Evolutionary conservation across 164 flowering plant genomes (phyloP).

Genomic region (Protea cynaroides): DNA sequence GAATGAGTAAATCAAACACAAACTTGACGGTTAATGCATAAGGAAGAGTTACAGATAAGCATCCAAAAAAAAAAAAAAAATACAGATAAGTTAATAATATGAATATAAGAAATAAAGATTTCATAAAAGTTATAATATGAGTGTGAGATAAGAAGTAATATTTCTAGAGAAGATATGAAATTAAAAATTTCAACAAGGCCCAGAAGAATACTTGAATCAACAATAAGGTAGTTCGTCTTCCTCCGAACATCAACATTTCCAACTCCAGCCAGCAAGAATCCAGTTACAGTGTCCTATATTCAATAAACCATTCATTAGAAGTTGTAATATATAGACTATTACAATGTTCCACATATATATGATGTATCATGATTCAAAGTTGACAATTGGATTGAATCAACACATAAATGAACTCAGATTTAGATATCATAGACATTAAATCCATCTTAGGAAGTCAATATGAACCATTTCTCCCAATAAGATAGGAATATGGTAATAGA

Average conservation of each 20-base stretch:
- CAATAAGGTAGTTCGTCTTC: conserved; percentile 93
- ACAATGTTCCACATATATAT: background rate
- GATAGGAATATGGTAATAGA: background rate
- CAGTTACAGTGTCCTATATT: conserved; percentile 78
- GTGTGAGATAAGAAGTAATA: background rate
- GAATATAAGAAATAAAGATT: too few species aligned
- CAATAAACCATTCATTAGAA: conserved; percentile 1
- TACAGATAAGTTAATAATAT: too few species aligned
- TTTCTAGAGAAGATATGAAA: background rate
- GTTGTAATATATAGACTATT: background rate
- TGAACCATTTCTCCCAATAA: too few species aligned
- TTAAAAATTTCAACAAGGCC: background rate
- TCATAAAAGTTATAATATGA: too few species aligned
- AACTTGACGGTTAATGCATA: too few species aligned
- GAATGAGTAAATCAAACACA: too few species aligned
- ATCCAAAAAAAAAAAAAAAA: too few species aligned
- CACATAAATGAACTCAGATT: too few species aligned
- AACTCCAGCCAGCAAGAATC: conserved; percentile 94
- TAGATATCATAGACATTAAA: background rate
- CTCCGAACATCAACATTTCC: conserved; percentile 94
- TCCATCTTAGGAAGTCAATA: background rate
- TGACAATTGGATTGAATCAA: background rate
- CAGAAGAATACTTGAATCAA: conserved; percentile 75
- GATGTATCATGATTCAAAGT: background rate
- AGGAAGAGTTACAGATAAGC: too few species aligned